Base-by-base conservation (phyloP, 1,284 basidiomycete genomes). In the Boletus albobrunnescens region DNA sequence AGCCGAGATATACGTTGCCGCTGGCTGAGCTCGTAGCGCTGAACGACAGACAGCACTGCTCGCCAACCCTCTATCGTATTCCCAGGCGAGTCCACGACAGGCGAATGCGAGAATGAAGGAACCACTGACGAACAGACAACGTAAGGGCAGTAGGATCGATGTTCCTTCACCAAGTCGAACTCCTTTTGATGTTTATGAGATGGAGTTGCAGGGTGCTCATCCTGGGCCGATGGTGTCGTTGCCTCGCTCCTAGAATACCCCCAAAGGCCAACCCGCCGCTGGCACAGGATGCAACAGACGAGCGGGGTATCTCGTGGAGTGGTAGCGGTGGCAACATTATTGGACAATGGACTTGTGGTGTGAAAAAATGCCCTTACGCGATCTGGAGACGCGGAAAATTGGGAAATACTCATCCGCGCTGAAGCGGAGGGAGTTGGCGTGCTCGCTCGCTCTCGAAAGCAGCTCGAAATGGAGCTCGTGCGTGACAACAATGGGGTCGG, bases 91-190 rank as follows among this genome's bases (percentile, higher is more conserved):
- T 56, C 49, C 17, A 58, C 49, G 8, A 49, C 28, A 8, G 62
- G 53, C 4, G 65, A 60, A 10, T 69, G 59, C n/a, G 80, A 72
- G 10, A 82, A 62, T 2, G 79, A 75, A 4, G 84, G 84, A 10
- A 89, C 69, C 3, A 72, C 59, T 2, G 84, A 87, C 7, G 85
- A 86, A 19, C 78, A 76, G 20, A 84, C 81, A 39, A 87, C 77
- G 53, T 87, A 91, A 17, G 87, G 87, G 56, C 88, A 91, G 56
- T 87, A 87, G 3, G 85, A 81, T 19, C 88, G 75, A 60, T 91
- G 87, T 63, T 91, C 88, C 57, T 81, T 84, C 33, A 88, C 65
- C 19, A 89, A 61, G 60, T 91, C 86, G 47, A 90, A 79, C 26
- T 76, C 77, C 40, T 84, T 73, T 40, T 71, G 70, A n/a, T 69